Evolutionary conservation across 192 early-diverging fungal genomes (phyloP).

Genomic region (Linnemannia schmuckeri): DNA sequence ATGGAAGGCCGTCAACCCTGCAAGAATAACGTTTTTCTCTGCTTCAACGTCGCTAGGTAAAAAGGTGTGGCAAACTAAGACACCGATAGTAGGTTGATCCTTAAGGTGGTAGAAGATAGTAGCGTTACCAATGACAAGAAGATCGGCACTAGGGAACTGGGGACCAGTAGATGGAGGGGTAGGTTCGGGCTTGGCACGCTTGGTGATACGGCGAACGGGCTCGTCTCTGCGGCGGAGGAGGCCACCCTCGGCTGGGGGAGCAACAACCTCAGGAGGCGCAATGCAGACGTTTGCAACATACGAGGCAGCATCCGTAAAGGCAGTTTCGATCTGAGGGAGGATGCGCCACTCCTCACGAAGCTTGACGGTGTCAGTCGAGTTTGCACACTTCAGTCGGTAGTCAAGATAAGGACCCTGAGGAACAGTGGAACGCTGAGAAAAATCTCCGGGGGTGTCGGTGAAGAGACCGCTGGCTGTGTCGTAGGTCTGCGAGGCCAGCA

Average conservation of each 20-base stretch:
- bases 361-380: neutral
- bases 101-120: slow-evolving; percentile 15
- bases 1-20: neutral
- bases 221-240: neutral
- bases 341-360: neutral
- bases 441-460: neutral
- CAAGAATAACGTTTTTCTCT: neutral
- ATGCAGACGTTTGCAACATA: neutral
- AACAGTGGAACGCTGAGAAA: neutral
- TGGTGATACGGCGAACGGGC: neutral
- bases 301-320: neutral
- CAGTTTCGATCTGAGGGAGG: neutral
- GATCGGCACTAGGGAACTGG: neutral
- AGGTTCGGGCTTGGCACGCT: neutral
- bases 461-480: neutral
- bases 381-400: slow-evolving; percentile 3
- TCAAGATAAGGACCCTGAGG: neutral
- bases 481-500: slow-evolving; percentile 3
- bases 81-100: neutral
- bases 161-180: neutral
- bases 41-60: neutral
- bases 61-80: slow-evolving; percentile 8
- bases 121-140: neutral
- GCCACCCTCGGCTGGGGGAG: neutral
- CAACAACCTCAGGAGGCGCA: neutral